A percentile compares a stretch with the other conserved stretches of the same genome.
Evolutionary conservation across 495 filamentous ascomycete species (phyloP).

Genomic region (Penicillium verhagenii): DNA sequence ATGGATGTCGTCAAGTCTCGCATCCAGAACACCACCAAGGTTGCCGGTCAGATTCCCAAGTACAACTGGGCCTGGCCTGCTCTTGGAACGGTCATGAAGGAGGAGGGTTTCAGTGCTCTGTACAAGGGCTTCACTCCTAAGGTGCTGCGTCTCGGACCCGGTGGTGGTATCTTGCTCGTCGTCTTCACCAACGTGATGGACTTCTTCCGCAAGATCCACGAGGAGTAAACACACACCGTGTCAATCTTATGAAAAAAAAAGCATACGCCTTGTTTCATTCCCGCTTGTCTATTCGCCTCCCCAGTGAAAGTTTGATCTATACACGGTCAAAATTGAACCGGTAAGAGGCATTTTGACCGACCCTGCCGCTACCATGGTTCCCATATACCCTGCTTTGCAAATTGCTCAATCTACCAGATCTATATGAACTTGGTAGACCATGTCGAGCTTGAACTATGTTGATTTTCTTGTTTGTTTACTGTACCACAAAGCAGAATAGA

Average conservation of each 20-base stretch:
- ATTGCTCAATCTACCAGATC: background rate
- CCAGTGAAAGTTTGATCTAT: background rate
- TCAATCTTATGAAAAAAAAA: background rate
- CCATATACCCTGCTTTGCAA: conserved; percentile 11
- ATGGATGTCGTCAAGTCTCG: conserved; percentile 98
- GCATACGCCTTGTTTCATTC: background rate
- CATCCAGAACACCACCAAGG: conserved; percentile 87
- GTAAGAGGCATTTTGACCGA: background rate
- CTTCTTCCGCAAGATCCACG: conserved; percentile 66
- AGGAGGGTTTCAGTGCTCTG: conserved; percentile 88
- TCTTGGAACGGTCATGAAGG: conserved; percentile 78
- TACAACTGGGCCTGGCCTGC: conserved; percentile 98
- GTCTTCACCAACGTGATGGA: conserved; percentile 95
- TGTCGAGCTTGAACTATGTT: background rate
- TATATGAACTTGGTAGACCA: background rate
- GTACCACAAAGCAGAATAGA: conserved; percentile 13
- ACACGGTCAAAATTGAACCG: background rate
- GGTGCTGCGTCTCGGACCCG: conserved; percentile 83
- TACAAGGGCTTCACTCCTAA: conserved; percentile 99
- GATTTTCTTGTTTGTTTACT: conserved; percentile 1
- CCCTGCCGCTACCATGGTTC: conserved; percentile 1
- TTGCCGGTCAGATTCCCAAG: conserved; percentile 77
- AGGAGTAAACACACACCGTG: conserved; percentile 17
- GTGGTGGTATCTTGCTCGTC: conserved; percentile 88
- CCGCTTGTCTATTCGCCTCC: background rate